Base-by-base conservation (phyloP, 768 basidiomycete species). In the Tulasnella sp. region DNA sequence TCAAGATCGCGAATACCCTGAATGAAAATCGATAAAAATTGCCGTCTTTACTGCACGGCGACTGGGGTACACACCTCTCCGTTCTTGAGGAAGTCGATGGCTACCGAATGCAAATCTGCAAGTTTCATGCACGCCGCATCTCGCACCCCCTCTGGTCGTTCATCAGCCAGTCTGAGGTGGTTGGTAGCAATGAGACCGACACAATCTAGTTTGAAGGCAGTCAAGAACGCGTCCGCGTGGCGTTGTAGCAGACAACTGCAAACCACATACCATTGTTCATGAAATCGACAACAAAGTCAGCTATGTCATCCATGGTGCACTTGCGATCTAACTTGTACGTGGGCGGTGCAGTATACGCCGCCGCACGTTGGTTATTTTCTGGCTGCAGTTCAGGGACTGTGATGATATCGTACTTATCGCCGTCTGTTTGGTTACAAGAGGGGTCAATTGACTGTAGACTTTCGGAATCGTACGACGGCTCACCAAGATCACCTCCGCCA, bases 81-180 rank as follows among this genome's bases (percentile, higher is more conserved):
- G 7, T 58, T 63, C 46, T 63, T 63, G 17, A 50, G 48, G 32
- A 39, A 62, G 59, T 63, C 62, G 14, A 63, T 54, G 7, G 62
- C 61, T 17, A 19, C 29, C 4, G 61, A 63, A 36, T 66, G 61
- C 4, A 62, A 58, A 35, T 59, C 61, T 0, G 64, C 63, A 9
- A 65, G 58, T 4, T 45, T 32, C 7, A 62, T 41, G 40, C 65
- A 66, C 7, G 61, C 61, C 2, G 42, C 36, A 21, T 59, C 48
- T 32, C 35, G 49, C 8, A 63, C 59, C 9, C 64, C 63, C 11
- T 62, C 36, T 1, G 58, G 34, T 35, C 57, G 45, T 15, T 48
- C 50, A 46, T 66, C 65, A 19, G 65, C 65, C 31, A 62, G 52
- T 8, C 41, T 49, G 2, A 64, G 60, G 27, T 63, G 63, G 15